phyloP scores from a whole-genome alignment of 805 yeast genomes.

The Starmerella floricola region DNA sequence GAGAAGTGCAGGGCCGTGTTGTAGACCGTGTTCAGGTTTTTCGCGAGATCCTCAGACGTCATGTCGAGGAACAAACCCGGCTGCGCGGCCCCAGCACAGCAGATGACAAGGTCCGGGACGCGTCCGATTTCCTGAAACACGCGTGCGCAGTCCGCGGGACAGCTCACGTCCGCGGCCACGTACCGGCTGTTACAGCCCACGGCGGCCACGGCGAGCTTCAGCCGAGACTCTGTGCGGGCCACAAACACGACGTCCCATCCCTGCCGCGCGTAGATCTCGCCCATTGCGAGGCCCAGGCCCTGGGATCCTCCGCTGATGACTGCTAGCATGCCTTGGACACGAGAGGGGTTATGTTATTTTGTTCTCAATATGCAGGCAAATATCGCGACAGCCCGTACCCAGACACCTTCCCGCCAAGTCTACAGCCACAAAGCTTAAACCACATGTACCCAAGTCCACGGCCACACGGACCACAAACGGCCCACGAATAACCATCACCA shows the following conservation, averaged over 20 bases:
- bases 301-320: conserved; percentile 91
- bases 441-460: too few species aligned
- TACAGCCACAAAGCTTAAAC: too few species aligned
- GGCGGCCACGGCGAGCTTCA: conserved; percentile 38
- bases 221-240: conserved; percentile 58
- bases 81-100: conserved; percentile 79
- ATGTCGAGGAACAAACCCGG: conserved; percentile 70
- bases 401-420: too few species aligned
- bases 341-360: background rate
- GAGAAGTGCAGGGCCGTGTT: conserved; percentile 57
- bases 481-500: too few species aligned
- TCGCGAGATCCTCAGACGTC: conserved; percentile 42
- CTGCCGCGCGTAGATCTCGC: conserved; percentile 39
- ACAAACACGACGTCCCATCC: conserved; percentile 62
- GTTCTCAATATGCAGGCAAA: too few species aligned
- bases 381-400: too few species aligned
- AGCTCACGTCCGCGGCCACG: conserved; percentile 53
- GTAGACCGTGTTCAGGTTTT: conserved; percentile 60
- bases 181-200: conserved; percentile 34
- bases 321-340: conserved; percentile 32
- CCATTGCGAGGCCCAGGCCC: conserved; percentile 78
- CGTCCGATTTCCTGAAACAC: conserved; percentile 33
- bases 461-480: too few species aligned
- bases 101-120: conserved; percentile 59
- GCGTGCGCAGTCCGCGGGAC: conserved; percentile 38